A percentile compares a stretch with the other conserved stretches of the same genome.
Conservation (phyloP, 2,329 filamentous ascomycete species). For the Pseudogymnoascus sp. region DNA sequence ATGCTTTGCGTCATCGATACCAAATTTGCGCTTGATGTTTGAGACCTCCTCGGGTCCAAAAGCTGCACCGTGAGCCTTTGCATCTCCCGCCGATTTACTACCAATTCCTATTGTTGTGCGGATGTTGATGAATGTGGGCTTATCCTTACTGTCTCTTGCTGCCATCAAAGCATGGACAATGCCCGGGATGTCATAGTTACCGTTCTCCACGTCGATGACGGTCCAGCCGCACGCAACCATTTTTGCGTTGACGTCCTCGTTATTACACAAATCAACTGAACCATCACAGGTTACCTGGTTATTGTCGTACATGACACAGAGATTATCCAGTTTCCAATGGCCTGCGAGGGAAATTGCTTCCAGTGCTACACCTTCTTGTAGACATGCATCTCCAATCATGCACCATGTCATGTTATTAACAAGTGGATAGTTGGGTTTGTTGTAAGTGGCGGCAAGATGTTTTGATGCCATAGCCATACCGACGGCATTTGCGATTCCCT, state of each 20-base stretch:
- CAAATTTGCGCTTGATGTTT: slow-evolving; percentile 32
- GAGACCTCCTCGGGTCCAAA: slow-evolving; percentile 18
- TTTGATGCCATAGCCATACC: slow-evolving; percentile 40
- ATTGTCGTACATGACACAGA: slow-evolving; percentile 44
- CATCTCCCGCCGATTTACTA: slow-evolving; percentile 23
- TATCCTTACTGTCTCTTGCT: slow-evolving; percentile 33
- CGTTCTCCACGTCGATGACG: slow-evolving; percentile 39
- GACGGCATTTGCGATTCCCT: background rate
- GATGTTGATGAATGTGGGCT: slow-evolving; percentile 44
- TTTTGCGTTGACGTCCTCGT: slow-evolving; percentile 41
- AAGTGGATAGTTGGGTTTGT: slow-evolving; percentile 35
- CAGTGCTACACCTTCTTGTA: slow-evolving; percentile 41
- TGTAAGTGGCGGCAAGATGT: slow-evolving; percentile 39
- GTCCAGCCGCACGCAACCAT: slow-evolving; percentile 41
- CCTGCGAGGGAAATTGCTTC: slow-evolving; percentile 43
- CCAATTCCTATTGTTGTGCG: slow-evolving; percentile 41
- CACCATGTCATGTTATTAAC: slow-evolving; percentile 40
- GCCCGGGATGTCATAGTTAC: slow-evolving; percentile 34
- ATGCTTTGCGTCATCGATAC: slow-evolving; percentile 32
- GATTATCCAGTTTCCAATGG: slow-evolving; percentile 39
- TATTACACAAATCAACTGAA: slow-evolving; percentile 37
- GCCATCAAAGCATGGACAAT: slow-evolving; percentile 36
- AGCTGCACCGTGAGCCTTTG: slow-evolving; percentile 26
- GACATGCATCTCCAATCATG: slow-evolving; percentile 42
- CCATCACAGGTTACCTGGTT: slow-evolving; percentile 45